Percentiles rank a stretch among this genome's conserved stretches.
Evolutionary conservation across 495 filamentous ascomycete species (phyloP).

Genomic region (Aspergillus hancockii): DNA sequence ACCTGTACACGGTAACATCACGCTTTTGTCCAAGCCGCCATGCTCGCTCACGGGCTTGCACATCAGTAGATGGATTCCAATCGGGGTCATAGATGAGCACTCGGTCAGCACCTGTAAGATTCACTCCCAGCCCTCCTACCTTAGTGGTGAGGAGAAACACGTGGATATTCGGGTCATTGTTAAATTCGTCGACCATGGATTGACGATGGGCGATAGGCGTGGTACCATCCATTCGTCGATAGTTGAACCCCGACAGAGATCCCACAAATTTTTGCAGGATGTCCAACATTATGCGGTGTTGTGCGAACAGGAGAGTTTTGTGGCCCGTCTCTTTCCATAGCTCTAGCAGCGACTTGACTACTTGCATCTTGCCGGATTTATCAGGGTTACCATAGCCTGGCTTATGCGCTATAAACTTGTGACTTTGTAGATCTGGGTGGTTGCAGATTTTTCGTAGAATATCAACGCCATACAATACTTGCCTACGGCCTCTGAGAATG

Average conservation of each 20-base stretch:
- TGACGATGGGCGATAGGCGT: conserved; percentile 84
- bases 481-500: conserved; percentile 71
- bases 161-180: conserved; percentile 72
- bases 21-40: conserved; percentile 95
- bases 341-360: conserved; percentile 78
- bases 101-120: conserved; percentile 90
- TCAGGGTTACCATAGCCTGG: conserved; percentile 66
- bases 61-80: conserved; percentile 94
- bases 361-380: conserved; percentile 94
- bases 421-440: conserved; percentile 84
- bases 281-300: conserved; percentile 89
- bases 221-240: conserved; percentile 88
- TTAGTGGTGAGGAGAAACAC: conserved; percentile 93
- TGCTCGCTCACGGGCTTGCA: conserved; percentile 93
- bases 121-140: conserved; percentile 90
- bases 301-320: conserved; percentile 88
- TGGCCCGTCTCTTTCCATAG: conserved; percentile 86
- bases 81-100: conserved; percentile 98
- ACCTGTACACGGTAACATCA: conserved; percentile 88
- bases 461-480: conserved; percentile 85
- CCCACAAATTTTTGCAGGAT: conserved; percentile 81
- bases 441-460: conserved; percentile 96
- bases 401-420: conserved; percentile 58
- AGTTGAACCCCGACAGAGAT: conserved; percentile 67
- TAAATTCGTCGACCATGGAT: conserved; percentile 86